Conservation (phyloP, 805 yeast genomes). For the Suhomyces tanzawaensis region DNA sequence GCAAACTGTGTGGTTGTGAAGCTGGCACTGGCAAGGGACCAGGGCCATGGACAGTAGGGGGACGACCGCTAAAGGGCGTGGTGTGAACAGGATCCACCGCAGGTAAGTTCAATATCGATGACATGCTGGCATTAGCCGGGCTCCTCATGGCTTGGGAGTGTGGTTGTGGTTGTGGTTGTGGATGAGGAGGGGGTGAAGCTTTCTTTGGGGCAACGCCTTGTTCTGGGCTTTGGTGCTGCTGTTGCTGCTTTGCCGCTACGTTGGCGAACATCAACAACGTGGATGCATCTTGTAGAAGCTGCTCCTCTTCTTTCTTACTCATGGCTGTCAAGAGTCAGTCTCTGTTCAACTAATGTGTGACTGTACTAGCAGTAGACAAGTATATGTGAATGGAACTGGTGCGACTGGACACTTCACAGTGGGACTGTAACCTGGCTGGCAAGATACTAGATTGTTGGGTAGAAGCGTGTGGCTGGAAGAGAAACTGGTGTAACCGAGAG, state of each 20-base stretch:
- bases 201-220: slow-evolving; percentile 1
- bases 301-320: slow-evolving; percentile 29
- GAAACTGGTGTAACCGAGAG: too few relatives aligned
- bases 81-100: neutral
- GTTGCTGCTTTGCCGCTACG: slow-evolving; percentile 46
- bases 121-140: neutral
- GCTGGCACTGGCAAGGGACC: neutral
- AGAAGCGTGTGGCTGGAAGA: too few relatives aligned
- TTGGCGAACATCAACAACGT: slow-evolving; percentile 60
- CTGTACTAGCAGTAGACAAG: too few relatives aligned
- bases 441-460: too few relatives aligned
- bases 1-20: neutral
- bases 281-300: slow-evolving; percentile 57
- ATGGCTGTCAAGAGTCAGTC: neutral
- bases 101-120: neutral
- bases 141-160: neutral
- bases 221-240: slow-evolving; percentile 12
- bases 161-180: slow-evolving; percentile 2
- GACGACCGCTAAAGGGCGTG: neutral
- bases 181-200: slow-evolving; percentile 1
- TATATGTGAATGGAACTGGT: too few relatives aligned
- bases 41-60: neutral
- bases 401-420: too few relatives aligned
- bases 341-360: too few relatives aligned
- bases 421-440: too few relatives aligned